Percentiles rank a stretch among this genome's conserved stretches.
Conservation (phyloP, 2,329 filamentous ascomycete species). For the Colletotrichum cuscutae region DNA sequence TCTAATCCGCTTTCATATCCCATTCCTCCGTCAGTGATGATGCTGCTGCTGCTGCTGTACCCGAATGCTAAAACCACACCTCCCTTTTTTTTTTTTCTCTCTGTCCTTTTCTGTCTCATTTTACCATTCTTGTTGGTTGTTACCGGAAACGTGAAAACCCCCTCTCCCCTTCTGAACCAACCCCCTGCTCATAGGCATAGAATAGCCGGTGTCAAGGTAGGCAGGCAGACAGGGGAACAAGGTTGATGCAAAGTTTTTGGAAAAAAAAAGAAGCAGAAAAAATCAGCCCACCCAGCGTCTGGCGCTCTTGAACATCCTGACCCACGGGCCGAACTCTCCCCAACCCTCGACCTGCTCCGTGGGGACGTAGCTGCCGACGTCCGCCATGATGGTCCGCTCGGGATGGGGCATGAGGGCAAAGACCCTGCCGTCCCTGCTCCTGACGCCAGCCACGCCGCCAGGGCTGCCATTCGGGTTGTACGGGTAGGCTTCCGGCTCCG, state of each 20-base stretch:
- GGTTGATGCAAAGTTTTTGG: background rate
- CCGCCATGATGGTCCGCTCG: conserved; percentile 86
- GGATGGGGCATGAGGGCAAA: conserved; percentile 94
- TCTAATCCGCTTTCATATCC: conserved; percentile 1
- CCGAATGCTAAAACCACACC: background rate
- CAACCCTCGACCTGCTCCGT: conserved; percentile 67
- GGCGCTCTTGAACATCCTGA: conserved; percentile 86
- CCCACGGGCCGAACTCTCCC: conserved; percentile 88
- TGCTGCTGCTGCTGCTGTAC: background rate
- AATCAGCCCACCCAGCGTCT: conserved; percentile 82
- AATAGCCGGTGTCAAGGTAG: background rate
- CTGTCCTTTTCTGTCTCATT: background rate
- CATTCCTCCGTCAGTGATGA: background rate
- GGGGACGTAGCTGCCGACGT: conserved; percentile 81
- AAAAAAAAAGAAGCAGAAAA: too few relatives aligned
- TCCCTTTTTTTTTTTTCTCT: background rate
- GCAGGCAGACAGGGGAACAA: background rate
- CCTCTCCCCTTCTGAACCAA: background rate
- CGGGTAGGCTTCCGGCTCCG: conserved; percentile 84
- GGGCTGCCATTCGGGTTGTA: conserved; percentile 90
- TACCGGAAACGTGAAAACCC: background rate
- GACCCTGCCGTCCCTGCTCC: conserved; percentile 81
- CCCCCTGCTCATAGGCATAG: background rate
- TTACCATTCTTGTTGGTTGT: background rate
- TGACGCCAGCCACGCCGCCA: conserved; percentile 81